Evolutionary conservation across 2,329 filamentous ascomycete species (phyloP).

Genomic region (Phialophora tarda): DNA sequence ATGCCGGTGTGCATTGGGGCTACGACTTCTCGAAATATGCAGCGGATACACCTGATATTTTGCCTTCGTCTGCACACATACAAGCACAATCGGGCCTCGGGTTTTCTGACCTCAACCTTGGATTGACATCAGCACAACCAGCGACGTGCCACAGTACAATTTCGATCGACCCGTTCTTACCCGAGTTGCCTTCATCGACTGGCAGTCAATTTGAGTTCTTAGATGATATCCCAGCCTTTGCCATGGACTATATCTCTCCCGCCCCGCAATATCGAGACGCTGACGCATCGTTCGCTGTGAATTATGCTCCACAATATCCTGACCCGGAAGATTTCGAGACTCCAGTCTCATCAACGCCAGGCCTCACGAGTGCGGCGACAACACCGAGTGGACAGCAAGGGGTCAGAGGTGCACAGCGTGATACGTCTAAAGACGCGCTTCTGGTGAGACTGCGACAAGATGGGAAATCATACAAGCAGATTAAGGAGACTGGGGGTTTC

Average conservation of each 20-base stretch:
- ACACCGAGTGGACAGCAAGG: slow-evolving; percentile 7
- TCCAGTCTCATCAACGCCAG: neutral
- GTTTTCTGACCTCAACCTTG: slow-evolving; percentile 2
- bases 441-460: slow-evolving; percentile 50
- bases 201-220: neutral
- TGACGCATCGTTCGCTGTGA: neutral
- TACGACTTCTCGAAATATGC: neutral
- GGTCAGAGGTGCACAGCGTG: slow-evolving; percentile 25
- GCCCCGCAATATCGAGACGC: neutral
- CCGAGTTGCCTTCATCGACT: slow-evolving; percentile 13
- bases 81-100: neutral
- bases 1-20: neutral
- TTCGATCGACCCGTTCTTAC: slow-evolving; percentile 14
- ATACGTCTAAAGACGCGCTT: slow-evolving; percentile 46
- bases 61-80: neutral
- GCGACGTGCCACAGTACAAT: neutral
- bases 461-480: slow-evolving; percentile 55
- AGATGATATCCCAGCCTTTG: neutral
- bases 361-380: neutral
- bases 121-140: slow-evolving; percentile 9
- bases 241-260: neutral
- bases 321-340: slow-evolving; percentile 7
- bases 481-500: slow-evolving; percentile 51
- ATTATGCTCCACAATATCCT: slow-evolving; percentile 1
- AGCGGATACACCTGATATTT: neutral